A percentile compares a stretch with the other conserved stretches of the same genome.
phyloP scores from a whole-genome alignment of 139 green algal species.

The Haematococcus sp. region DNA sequence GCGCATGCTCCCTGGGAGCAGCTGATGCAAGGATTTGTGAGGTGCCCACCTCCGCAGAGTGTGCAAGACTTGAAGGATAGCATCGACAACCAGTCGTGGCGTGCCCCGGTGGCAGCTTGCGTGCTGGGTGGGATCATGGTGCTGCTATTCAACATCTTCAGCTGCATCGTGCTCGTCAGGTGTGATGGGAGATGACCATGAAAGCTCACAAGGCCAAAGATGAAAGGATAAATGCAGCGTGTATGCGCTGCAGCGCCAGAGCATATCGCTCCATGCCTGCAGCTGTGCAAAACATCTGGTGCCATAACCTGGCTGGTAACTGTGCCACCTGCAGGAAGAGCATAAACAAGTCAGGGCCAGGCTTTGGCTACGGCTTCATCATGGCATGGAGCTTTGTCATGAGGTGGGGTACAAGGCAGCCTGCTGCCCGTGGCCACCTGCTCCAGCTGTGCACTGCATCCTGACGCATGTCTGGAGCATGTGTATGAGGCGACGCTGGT shows the following conservation, averaged over 20 bases:
- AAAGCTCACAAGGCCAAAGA: neutral
- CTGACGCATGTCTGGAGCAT: too few species aligned
- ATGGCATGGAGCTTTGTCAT: slow-evolving; percentile 55
- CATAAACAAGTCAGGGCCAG: slow-evolving; percentile 8
- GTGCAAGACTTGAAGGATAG: neutral
- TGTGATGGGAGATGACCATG: too few species aligned
- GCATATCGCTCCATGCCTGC: neutral
- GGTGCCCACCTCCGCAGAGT: neutral
- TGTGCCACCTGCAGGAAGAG: too few species aligned
- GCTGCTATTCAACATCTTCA: slow-evolving; percentile 1
- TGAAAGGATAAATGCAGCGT: neutral
- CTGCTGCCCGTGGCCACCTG: too few species aligned
- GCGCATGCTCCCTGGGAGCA: too few species aligned
- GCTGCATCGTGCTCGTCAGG: slow-evolving; percentile 1
- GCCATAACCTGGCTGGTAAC: too few species aligned
- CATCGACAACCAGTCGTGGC: slow-evolving; percentile 1
- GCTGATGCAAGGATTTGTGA: too few species aligned
- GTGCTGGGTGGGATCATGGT: slow-evolving; percentile 8
- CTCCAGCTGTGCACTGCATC: too few species aligned
- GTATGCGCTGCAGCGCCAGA: neutral
- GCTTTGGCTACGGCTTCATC: slow-evolving; percentile 45
- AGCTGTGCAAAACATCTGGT: too few species aligned
- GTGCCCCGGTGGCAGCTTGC: neutral
- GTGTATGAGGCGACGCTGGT: too few species aligned
- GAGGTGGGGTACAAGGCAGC: too few species aligned